These are phyloP conservation scores for Macroventuria anomochaeta DNA, from an alignment of 2,329 filamentous ascomycete genomes.

Conservation along the genomic window DNA sequence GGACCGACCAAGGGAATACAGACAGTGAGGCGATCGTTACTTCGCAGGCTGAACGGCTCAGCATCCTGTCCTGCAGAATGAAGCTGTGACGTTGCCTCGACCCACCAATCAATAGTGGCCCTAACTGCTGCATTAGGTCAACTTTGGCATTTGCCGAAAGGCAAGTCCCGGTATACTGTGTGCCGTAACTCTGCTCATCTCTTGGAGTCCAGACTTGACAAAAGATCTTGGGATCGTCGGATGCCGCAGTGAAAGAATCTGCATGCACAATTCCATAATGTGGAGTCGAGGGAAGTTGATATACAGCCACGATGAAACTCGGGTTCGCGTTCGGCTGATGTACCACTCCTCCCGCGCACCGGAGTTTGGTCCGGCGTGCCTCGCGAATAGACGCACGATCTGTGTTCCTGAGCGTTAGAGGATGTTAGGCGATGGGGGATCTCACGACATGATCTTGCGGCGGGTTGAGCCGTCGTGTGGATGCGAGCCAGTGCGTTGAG, in stretches of 20 bases:
- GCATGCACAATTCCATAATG: neutral
- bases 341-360: neutral
- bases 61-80: neutral
- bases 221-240: neutral
- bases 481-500: constrained; percentile 7
- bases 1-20: neutral
- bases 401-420: neutral
- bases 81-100: constrained; percentile 2
- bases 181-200: neutral
- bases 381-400: constrained; percentile 9
- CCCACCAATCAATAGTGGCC: neutral
- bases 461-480: constrained; percentile 6
- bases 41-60: neutral
- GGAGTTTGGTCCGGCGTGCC: neutral
- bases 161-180: neutral
- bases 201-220: neutral
- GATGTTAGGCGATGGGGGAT: constrained; percentile 7
- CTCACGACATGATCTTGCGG: constrained; percentile 3
- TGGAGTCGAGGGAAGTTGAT: neutral
- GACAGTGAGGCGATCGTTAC: neutral
- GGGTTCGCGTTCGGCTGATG: constrained; percentile 11
- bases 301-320: neutral
- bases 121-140: constrained; percentile 7
- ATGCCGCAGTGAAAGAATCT: neutral
- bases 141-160: neutral